Evolutionary conservation across 257 asterid species (phyloP), one percentile per base, ranked within the genome.

Genomic region (Solanum appendiculatum): DNA sequence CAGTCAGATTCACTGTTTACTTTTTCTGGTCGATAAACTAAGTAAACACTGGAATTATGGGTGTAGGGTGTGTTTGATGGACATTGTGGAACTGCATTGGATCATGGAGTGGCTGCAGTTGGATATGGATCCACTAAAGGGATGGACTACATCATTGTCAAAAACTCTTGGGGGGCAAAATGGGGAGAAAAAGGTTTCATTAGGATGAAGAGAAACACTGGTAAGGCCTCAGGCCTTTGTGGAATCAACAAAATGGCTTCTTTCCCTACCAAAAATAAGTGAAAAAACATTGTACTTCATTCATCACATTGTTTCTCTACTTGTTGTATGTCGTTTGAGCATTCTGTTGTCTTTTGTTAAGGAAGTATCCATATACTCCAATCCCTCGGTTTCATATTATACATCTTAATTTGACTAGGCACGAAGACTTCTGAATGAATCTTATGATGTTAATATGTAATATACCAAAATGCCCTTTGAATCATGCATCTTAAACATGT

Each of bases 121-220:
- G 95, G 95, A 56, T 93, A 93, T 33, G 95, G 93, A 56, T 54
- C 94, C 44, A 88, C 90, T 70, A 90, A 93, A 20, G 92, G 92
- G 13, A 6, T 78, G 87, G 92, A 92, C 33, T 93, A 90, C 85
- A 74, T 92, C 16, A 88, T 91, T 16, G 93, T 94, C 83, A 93
- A 93, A 93, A 94, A 94, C 31, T 94, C 98, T 7, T 94, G 98
- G 98, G 96, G 96, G 7, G 84, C 92, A 3, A 91, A 88, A 82
- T 94, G 96, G 95, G 96, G 96, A 29, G 98, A 94, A 81, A 91
- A 93, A 34, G 95, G 96, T n/a, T 93, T 80, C 82, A 92, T 94
- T 23, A 93, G 94, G 91, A 93, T 94, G 93, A 93, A 91, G 91
- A 90, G 95, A 82, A 91, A 88, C 86, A 91, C 88, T 2, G 94